Conservation (phyloP, 2,329 filamentous ascomycete species). For the Hypomyces perniciosus region DNA sequence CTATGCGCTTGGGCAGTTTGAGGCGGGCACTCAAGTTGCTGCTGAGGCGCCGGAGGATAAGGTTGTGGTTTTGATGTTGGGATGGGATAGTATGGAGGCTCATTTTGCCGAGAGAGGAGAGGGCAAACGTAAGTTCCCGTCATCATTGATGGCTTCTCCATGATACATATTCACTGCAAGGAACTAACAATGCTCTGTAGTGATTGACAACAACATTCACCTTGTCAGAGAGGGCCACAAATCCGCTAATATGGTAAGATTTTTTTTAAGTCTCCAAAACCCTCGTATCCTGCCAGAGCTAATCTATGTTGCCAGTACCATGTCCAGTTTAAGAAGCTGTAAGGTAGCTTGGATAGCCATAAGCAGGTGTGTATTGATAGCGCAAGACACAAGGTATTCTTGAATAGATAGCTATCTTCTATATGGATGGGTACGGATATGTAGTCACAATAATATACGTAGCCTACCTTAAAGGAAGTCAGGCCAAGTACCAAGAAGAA, state of each 20-base stretch:
- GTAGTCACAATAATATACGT: neutral
- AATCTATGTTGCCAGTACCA: constrained; percentile 21
- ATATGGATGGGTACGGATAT: neutral
- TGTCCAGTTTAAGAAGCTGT: constrained; percentile 17
- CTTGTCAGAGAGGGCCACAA: constrained; percentile 25
- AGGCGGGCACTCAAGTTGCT: constrained; percentile 23
- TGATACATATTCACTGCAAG: neutral
- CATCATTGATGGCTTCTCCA: neutral
- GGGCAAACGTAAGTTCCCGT: constrained; percentile 26
- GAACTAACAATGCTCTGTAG: constrained; percentile 15
- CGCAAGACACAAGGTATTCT: no score
- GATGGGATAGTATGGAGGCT: constrained; percentile 35
- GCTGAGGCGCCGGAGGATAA: constrained; percentile 23
- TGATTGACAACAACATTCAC: constrained; percentile 31
- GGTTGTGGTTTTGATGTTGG: constrained; percentile 29
- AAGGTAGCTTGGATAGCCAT: neutral
- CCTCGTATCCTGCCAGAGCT: neutral
- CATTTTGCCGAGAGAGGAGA: constrained; percentile 29
- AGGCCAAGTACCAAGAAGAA: neutral
- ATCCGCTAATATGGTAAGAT: constrained; percentile 27
- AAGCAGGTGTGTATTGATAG: no score
- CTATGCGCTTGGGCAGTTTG: constrained; percentile 28
- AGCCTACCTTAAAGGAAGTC: no score
- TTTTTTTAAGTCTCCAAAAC: neutral
- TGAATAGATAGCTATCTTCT: no score